Base-by-base conservation (phyloP, 176 grass and related monocot genomes). In the Oryza officinalis region DNA sequence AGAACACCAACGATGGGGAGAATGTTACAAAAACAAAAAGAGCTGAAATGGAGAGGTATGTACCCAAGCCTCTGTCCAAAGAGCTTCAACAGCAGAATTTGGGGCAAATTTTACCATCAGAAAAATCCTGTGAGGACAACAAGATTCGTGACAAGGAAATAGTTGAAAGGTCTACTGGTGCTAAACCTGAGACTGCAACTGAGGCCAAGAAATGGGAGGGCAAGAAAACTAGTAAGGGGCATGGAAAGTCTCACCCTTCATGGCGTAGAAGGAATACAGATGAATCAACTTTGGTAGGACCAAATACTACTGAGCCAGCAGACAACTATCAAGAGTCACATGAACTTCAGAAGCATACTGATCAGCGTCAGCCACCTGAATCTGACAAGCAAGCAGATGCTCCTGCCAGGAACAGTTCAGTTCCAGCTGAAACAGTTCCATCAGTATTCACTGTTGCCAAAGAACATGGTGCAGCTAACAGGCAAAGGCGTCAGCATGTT, bases 1-100 rank as follows among this genome's bases (percentile, higher is more conserved):
- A 83, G 84, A 69, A 50, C 71, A 80, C 26, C 8, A 84, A 73
- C 13, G 87, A 92, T 67, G 74, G 74, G 45, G 89, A 89, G 25
- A 86, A 85, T 86, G 79, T 81, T 63, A 89, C 83, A 47, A 90
- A 80, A 89, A 84, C 83, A 89, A 96, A 94, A 81, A 99, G 96
- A 82, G 93, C 96, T 69, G 96, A 99, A 87, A 96, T 99, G 84
- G 93, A 99, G 83, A 90, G 96, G 67, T 99, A 99, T 87, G 91
- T 99, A 73, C 96, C 96, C 30, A 96, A 99, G 83, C 96, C 93
- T 82, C 76, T 96, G 23, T 84, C 89, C 46, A 92, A 94, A 88
- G 92, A 94, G 64, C 73, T 96, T 72, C 93, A 96, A 30, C 92
- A 90, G 41, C 92, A 92, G 50, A 94, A 92, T 82, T 31, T 75